Evolutionary conservation across 2,329 filamentous ascomycete genomes (phyloP), one percentile per base, ranked within the genome.

Genomic region (Periglandula ipomoeae): DNA sequence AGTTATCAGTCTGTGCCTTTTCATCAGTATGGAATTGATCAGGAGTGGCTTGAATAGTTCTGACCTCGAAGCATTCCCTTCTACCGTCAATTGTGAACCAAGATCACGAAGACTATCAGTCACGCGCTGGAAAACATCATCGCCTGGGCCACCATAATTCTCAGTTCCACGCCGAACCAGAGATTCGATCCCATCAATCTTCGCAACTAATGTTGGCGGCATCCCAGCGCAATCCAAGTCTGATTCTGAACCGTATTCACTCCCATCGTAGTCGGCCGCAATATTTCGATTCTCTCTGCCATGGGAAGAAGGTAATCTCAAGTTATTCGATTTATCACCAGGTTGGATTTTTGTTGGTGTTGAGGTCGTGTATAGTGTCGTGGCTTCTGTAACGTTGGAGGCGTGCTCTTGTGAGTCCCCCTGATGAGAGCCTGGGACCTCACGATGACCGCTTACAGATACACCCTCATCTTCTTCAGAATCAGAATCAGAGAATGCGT

Each of bases 101-200:
- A 89, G 69, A 58, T 87, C 84, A 52, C 79, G 77, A 55, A 89
- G 68, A n/a, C 75, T 74, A 10, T 85, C 82, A 11, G 84, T 83
- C 8, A 89, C 77, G 54, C 85, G 74, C 59, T 74, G 73, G 52
- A 89, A 80, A 4, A 89, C 80, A 42, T 78, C 77, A 61, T 88
- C 85, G 30, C 72, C 70, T 4, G 79, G 70, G 0, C 80, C 79
- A 3, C 83, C 83, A 42, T 80, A 84, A 59, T 73, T 81, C 59
- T 86, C 84, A 8, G 79, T 79, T 6, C 81, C 80, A 53, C 79
- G 70, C 61, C 84, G 71, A 56, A 81, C 85, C 48, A 89, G 66
- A 48, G 81, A 81, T 63, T 89, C 85, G 40, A 89, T 77, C 23
- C 81, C 82, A 55, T 85, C 83, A 59, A 89, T 86, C 63, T 80